Conservation (phyloP, 1,284 basidiomycete genomes). For the Rhodotorula sp. region DNA sequence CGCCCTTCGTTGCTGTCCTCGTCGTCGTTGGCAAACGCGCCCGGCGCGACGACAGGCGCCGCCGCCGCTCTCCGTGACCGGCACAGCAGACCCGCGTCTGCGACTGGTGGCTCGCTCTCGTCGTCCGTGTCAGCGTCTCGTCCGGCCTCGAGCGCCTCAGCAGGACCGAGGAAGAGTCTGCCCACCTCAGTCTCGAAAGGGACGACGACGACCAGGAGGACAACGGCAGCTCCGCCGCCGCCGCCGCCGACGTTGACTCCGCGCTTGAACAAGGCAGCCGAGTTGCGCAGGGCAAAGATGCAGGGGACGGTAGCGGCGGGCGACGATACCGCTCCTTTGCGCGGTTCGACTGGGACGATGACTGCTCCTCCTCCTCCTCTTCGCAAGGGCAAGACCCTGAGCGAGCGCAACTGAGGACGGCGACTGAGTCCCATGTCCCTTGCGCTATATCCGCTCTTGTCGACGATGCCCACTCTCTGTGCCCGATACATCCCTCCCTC, state of each 20-base stretch:
- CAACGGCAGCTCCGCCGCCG: constrained; percentile 7
- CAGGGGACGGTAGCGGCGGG: constrained; percentile 1
- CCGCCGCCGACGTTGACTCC: constrained; percentile 12
- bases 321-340: neutral
- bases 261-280: constrained; percentile 34
- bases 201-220: neutral
- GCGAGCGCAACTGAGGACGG: neutral
- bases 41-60: no score
- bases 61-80: constrained; percentile 63
- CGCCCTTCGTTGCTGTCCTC: neutral
- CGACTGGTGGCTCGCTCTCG: constrained; percentile 53
- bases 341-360: neutral
- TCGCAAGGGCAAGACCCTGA: neutral
- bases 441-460: neutral
- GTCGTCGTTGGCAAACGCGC: constrained; percentile 37
- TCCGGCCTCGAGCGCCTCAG: neutral
- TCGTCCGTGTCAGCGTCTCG: constrained; percentile 2
- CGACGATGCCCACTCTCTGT: neutral
- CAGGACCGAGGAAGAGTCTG: no score
- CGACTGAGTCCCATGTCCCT: neutral
- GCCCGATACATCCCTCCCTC: neutral
- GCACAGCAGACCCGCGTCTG: no score
- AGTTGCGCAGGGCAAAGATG: constrained; percentile 13
- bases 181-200: neutral
- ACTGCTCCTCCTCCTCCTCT: neutral